Evolutionary conservation across 208 protist species (phyloP).

Genomic region (Trypanosoma rangeli): DNA sequence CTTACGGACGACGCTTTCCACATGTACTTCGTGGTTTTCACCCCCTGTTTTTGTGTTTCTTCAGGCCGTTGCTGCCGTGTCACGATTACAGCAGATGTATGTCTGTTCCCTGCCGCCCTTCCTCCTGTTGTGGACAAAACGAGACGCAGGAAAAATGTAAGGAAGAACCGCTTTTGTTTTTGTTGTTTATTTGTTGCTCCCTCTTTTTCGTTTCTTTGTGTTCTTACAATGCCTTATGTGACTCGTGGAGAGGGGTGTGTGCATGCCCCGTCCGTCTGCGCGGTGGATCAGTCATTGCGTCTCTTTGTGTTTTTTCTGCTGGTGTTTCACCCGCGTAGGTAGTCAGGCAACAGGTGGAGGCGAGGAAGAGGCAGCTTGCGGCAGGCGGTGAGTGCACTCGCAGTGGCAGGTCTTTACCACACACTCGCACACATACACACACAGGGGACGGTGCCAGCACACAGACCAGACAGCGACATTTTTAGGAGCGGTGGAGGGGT

Average conservation of each 20-base stretch:
- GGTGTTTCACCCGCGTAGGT: neutral
- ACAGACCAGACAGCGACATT: too few species aligned
- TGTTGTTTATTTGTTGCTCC: neutral
- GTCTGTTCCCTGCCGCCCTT: neutral
- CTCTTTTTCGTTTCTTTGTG: neutral
- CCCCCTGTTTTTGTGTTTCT: neutral
- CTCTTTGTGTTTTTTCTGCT: neutral
- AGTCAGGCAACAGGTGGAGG: too few species aligned
- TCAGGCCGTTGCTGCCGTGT: neutral
- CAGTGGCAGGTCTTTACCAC: neutral
- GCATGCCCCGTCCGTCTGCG: neutral
- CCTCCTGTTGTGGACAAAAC: neutral
- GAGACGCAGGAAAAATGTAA: neutral
- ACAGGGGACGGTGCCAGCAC: too few species aligned
- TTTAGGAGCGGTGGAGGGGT: too few species aligned
- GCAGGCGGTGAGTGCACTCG: too few species aligned
- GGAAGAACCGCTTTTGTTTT: neutral
- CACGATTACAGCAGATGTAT: neutral
- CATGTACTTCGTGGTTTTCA: neutral
- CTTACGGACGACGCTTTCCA: neutral
- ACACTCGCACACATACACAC: neutral
- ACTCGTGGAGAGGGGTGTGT: neutral
- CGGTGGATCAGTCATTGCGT: neutral
- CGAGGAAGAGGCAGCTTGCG: too few species aligned
- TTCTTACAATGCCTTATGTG: neutral